Percentiles rank a stretch among this genome's conserved stretches.
Conservation (phyloP, 805 yeast species). For the Sugiyamaella smithiae region DNA sequence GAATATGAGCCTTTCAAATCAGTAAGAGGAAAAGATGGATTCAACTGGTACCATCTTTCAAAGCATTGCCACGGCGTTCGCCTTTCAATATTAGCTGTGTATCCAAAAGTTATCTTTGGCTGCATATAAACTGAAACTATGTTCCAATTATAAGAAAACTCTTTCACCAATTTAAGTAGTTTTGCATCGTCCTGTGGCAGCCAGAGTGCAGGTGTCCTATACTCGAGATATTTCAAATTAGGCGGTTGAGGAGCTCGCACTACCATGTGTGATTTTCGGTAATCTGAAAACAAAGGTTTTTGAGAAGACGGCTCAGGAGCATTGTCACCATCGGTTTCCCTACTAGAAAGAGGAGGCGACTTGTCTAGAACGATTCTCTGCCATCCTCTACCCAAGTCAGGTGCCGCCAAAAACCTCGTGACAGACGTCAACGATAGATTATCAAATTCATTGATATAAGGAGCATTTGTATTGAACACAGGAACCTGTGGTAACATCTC, state of each 20-base stretch:
- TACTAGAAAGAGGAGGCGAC: not conserved
- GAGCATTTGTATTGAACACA: conserved; percentile 19
- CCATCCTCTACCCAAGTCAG: conserved; percentile 31
- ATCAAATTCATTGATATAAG: conserved; percentile 28
- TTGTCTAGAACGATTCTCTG: conserved; percentile 31
- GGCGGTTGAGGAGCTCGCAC: conserved; percentile 94
- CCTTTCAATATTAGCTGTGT: conserved; percentile 85
- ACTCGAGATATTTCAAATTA: conserved; percentile 69
- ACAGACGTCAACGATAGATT: conserved; percentile 31
- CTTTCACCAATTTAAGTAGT: conserved; percentile 76
- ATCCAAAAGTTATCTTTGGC: conserved; percentile 61
- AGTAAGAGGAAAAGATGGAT: conserved; percentile 78
- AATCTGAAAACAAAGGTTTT: conserved; percentile 19
- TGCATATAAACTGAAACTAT: conserved; percentile 79
- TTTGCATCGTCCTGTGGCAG: conserved; percentile 87
- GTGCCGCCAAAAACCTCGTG: conserved; percentile 31
- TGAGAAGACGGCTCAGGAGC: not conserved
- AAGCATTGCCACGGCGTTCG: conserved; percentile 99
- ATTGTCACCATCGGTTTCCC: not conserved
- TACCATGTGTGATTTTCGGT: conserved; percentile 24
- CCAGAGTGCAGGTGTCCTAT: conserved; percentile 93
- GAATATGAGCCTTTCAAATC: conserved; percentile 90
- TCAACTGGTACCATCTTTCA: conserved; percentile 90
- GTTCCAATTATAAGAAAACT: conserved; percentile 91
- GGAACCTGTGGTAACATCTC: conserved; percentile 25